Conservation (phyloP, 2,329 filamentous ascomycete genomes). For the Pezicula radicicola region DNA sequence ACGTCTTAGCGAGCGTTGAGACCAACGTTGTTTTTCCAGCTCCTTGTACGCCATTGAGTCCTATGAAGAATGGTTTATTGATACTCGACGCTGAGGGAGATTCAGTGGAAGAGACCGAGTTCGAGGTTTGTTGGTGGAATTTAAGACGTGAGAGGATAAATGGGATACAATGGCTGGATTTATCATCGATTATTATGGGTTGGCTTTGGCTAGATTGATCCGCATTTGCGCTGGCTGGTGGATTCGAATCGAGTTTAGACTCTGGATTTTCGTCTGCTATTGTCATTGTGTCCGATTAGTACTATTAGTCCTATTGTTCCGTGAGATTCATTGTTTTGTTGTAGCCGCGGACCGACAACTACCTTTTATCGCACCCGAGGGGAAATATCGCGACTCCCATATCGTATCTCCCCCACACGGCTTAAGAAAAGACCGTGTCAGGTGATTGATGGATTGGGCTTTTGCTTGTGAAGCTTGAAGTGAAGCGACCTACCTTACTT, state of each 20-base stretch:
- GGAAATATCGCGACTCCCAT: too few relatives aligned
- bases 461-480: conserved; percentile 1
- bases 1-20: conserved; percentile 54
- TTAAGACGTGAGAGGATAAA: conserved; percentile 66
- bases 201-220: not conserved
- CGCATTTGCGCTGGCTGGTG: not conserved
- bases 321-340: too few relatives aligned
- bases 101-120: too few relatives aligned
- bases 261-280: not conserved
- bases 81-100: conserved; percentile 21
- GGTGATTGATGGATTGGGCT: not conserved
- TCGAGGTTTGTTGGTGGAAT: conserved; percentile 33
- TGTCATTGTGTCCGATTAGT: too few relatives aligned
- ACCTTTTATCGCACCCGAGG: too few relatives aligned
- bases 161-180: conserved; percentile 72
- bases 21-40: conserved; percentile 91
- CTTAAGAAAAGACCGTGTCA: not conserved
- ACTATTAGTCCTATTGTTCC: too few relatives aligned
- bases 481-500: not conserved
- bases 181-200: conserved; percentile 66
- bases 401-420: not conserved
- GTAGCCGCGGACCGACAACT: too few relatives aligned
- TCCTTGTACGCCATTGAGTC: conserved; percentile 88
- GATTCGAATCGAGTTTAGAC: not conserved
- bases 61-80: conserved; percentile 71